Evolutionary conservation across 176 grass and related monocot genomes (phyloP), one percentile per base, ranked within the genome.

Genomic region (Avena atlantica): DNA sequence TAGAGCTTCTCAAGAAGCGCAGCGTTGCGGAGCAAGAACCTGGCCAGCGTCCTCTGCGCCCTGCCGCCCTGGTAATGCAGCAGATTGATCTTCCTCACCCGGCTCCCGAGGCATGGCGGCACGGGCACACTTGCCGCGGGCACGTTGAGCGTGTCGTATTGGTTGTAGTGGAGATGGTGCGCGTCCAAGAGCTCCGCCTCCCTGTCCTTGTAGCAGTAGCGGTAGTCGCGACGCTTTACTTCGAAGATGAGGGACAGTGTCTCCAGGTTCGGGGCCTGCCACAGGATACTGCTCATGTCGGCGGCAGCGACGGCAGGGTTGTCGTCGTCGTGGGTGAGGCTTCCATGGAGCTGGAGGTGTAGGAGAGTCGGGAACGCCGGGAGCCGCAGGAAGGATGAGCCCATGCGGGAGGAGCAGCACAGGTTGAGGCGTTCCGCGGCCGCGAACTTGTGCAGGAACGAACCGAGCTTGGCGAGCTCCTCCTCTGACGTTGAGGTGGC

Each of bases 41-140:
- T 50, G 12, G 12, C 71, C 2, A 74, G 6, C n/a, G 47, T 74
- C 71, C 71, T 24, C n/a, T 74, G 71, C 21, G 44, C n/a, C 11
- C 71, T 74, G 45, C 71, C 71, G 0, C 44, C 71, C 9, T 74
- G 71, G 71, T 74, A 74, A 50, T 74, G 71, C n/a, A 74, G 44
- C 21, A 74, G 21, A 21, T 25, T 51, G 45, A 74, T 74, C 71
- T 23, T 74, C 9, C 45, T 74, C 6, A 74, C 2, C 12, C 6
- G n/a, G n/a, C 21, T 50, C 12, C 44, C 6, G 12, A 25, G n/a
- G 70, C 70, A 74, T 6, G 70, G 4, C 21, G 70, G 20, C 0
- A 77, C 6, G 6, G 4, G 20, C 4, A 14, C 20, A 45, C 2
- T 74, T 5, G n/a, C 68, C 40, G 1, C 10, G 9, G n/a, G 70